Evolutionary conservation across 2,329 filamentous ascomycete species (phyloP).

Genomic region (Xylaria polymorpha): DNA sequence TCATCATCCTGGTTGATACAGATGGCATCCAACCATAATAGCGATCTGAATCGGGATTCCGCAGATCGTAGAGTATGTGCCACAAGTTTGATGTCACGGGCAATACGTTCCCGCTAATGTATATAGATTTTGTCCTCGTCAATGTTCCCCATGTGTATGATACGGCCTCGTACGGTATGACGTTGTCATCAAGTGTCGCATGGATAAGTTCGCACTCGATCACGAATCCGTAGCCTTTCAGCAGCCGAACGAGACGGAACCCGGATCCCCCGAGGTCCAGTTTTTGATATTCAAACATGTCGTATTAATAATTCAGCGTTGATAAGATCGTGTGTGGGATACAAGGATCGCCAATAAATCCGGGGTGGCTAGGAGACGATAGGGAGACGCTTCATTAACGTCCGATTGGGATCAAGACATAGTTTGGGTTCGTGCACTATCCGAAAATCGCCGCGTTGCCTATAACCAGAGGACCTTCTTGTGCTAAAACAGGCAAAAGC

Average conservation of each 20-base stretch:
- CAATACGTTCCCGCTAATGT: constrained; percentile 1
- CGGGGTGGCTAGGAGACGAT: background rate
- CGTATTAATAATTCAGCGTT: background rate
- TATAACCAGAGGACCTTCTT: background rate
- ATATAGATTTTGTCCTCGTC: background rate
- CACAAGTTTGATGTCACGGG: constrained; percentile 22
- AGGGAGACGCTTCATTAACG: too few relatives aligned
- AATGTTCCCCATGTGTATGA: constrained; percentile 27
- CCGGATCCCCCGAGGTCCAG: constrained; percentile 11
- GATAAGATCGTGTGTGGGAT: background rate
- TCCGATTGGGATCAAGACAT: too few relatives aligned
- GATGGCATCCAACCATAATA: constrained; percentile 27
- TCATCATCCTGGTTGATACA: constrained; percentile 42
- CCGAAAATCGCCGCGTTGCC: background rate
- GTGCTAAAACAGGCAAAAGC: background rate
- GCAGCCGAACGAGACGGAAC: constrained; percentile 20
- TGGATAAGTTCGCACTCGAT: constrained; percentile 27
- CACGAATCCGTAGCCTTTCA: background rate
- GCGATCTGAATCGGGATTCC: background rate
- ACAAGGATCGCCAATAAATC: too few relatives aligned
- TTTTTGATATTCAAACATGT: constrained; percentile 3
- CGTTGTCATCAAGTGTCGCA: constrained; percentile 22
- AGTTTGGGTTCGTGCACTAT: background rate
- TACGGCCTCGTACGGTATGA: constrained; percentile 28
- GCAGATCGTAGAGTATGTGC: constrained; percentile 9